Percentiles rank a stretch among this genome's conserved stretches.
Evolutionary conservation across 2,329 filamentous ascomycete species (phyloP).

Genomic region (Claviceps sp.): DNA sequence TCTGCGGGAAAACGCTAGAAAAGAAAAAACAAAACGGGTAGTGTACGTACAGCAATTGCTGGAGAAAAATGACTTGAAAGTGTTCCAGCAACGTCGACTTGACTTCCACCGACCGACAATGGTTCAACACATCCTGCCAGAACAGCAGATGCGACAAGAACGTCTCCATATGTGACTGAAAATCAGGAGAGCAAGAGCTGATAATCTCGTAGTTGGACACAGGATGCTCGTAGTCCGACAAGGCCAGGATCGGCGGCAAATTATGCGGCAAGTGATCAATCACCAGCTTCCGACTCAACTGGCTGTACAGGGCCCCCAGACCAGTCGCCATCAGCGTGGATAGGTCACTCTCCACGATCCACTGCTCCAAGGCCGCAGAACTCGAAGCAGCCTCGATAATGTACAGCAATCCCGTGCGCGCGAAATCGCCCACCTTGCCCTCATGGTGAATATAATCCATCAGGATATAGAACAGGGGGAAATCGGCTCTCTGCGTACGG

Average conservation of each 20-base stretch:
- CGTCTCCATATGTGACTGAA: slow-evolving; percentile 77
- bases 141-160: slow-evolving; percentile 92
- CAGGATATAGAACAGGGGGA: slow-evolving; percentile 87
- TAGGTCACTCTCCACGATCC: slow-evolving; percentile 93
- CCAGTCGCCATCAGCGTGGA: slow-evolving; percentile 96
- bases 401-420: slow-evolving; percentile 83
- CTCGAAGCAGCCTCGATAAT: slow-evolving; percentile 87
- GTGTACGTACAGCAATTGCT: slow-evolving; percentile 69
- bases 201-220: slow-evolving; percentile 57
- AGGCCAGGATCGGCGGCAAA: slow-evolving; percentile 68
- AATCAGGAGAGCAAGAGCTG: slow-evolving; percentile 59
- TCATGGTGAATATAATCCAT: slow-evolving; percentile 96
- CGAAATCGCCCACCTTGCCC: slow-evolving; percentile 89
- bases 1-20: background rate
- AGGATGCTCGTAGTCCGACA: slow-evolving; percentile 78
- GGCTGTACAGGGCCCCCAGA: slow-evolving; percentile 60
- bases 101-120: slow-evolving; percentile 83
- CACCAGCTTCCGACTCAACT: slow-evolving; percentile 63
- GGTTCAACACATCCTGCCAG: slow-evolving; percentile 96
- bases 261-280: slow-evolving; percentile 63
- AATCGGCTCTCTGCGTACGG: slow-evolving; percentile 78
- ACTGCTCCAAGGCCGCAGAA: slow-evolving; percentile 73
- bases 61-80: slow-evolving; percentile 90
- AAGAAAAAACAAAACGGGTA: background rate
- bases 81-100: slow-evolving; percentile 89